Conservation (phyloP, 257 asterid genomes). For the Solanum habrochaites region DNA sequence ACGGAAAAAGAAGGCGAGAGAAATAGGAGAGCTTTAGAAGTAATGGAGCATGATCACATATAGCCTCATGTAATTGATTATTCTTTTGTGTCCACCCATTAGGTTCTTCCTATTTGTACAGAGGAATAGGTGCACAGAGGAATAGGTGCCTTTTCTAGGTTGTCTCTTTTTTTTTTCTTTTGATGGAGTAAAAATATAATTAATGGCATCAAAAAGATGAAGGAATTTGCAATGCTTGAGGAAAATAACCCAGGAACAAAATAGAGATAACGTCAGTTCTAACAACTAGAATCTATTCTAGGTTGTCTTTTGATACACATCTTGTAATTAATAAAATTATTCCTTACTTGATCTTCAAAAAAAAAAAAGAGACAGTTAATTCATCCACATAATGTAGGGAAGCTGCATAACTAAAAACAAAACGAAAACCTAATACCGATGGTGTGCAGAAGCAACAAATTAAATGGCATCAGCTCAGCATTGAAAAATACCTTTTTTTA, state of each 20-base stretch:
- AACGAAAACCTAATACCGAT: neutral
- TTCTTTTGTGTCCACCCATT: neutral
- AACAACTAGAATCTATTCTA: neutral
- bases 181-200: neutral
- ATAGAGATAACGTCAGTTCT: neutral
- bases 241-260: neutral
- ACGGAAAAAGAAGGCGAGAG: neutral
- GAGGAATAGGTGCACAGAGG: neutral
- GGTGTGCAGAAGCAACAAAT: neutral
- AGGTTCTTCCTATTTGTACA: neutral
- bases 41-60: neutral
- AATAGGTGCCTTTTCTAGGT: neutral
- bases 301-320: neutral
- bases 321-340: neutral
- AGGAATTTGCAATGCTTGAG: neutral
- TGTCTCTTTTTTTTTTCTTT: neutral
- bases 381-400: neutral
- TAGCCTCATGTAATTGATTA: neutral
- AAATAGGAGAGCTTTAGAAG: neutral
- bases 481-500: neutral
- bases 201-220: neutral
- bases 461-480: neutral
- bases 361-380: neutral
- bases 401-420: neutral
- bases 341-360: neutral